Percentiles rank a stretch among this genome's conserved stretches.
Conservation (phyloP, 2,329 filamentous ascomycete genomes). For the Septoria linicola region DNA sequence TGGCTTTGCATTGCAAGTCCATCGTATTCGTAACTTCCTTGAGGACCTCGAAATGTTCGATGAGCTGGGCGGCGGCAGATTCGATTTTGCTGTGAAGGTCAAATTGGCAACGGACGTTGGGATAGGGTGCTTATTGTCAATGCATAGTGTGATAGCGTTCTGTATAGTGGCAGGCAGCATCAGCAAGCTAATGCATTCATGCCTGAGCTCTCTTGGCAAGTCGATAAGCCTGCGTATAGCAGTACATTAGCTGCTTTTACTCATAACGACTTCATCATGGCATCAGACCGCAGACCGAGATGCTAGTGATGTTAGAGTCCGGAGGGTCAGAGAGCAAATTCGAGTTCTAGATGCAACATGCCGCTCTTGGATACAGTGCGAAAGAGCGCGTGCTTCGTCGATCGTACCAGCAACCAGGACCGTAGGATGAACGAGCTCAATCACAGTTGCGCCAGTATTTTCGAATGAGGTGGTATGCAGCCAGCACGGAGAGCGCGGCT, state of each 20-base stretch:
- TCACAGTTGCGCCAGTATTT: slow-evolving; percentile 3
- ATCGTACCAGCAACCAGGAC: no score
- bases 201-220: not conserved
- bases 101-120: slow-evolving; percentile 15
- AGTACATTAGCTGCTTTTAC: no score
- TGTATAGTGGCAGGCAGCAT: not conserved
- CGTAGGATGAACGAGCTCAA: no score
- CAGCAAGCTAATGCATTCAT: not conserved
- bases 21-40: not conserved
- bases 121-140: slow-evolving; percentile 23
- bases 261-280: no score
- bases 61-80: not conserved
- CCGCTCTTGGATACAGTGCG: no score
- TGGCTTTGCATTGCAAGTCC: not conserved
- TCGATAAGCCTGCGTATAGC: no score
- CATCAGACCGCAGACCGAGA: no score
- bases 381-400: no score
- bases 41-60: no score
- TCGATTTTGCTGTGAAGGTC: not conserved
- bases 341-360: no score
- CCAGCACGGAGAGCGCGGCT: slow-evolving; percentile 1
- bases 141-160: slow-evolving; percentile 7
- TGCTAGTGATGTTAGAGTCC: no score
- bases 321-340: no score
- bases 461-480: slow-evolving; percentile 1